phyloP scores from a whole-genome alignment of 2,329 filamentous ascomycete species.

The Colletotrichum viniferum region DNA sequence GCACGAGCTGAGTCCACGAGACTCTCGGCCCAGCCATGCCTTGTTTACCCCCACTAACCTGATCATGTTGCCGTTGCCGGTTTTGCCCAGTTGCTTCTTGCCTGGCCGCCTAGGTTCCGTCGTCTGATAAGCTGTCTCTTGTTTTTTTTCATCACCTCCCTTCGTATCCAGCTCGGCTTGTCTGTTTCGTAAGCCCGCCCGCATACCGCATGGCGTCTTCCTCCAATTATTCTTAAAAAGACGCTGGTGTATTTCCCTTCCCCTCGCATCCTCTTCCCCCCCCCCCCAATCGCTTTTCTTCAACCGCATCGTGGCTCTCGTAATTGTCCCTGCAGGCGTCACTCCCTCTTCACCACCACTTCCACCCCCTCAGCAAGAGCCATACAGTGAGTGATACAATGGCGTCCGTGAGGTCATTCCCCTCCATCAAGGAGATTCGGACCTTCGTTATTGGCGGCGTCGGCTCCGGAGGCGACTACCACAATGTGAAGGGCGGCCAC shows the following conservation, averaged over 20 bases:
- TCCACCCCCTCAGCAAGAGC: neutral
- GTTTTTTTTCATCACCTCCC: neutral
- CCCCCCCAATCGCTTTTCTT: neutral
- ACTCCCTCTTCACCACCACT: neutral
- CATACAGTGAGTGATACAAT: conserved; percentile 32
- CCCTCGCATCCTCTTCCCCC: neutral
- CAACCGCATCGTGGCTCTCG: neutral
- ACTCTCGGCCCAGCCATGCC: neutral
- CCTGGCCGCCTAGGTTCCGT: neutral
- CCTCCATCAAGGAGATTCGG: conserved; percentile 76
- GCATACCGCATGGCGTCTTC: neutral
- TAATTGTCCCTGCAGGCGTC: neutral
- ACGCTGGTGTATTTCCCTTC: neutral
- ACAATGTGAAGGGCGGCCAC: conserved; percentile 82
- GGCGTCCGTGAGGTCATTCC: conserved; percentile 63
- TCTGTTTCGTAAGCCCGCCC: neutral
- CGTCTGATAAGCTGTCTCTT: neutral
- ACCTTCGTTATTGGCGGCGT: conserved; percentile 74
- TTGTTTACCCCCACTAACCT: neutral
- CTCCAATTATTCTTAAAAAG: conserved; percentile 5
- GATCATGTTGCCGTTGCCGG: neutral
- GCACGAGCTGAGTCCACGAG: neutral
- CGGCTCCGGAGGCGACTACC: conserved; percentile 75
- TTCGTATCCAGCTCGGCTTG: neutral
- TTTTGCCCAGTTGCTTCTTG: neutral